Evolutionary conservation across 768 basidiomycete genomes (phyloP), one percentile per base, ranked within the genome.

Genomic region (Candolleomyces eurysporus): DNA sequence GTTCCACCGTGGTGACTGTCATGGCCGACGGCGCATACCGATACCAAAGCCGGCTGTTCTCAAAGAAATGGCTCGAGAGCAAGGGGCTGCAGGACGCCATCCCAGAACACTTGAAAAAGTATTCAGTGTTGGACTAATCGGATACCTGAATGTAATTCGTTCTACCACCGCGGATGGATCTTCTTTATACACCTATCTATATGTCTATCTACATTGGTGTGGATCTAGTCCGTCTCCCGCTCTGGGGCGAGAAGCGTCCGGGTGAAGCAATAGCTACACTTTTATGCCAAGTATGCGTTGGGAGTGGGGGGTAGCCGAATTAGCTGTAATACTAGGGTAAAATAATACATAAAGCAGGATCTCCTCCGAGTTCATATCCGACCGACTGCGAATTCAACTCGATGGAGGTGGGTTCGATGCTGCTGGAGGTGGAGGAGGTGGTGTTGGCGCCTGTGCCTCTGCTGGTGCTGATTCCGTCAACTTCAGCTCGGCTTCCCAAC

Each of bases 11-110:
- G 31, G 94, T 87, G 1, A 99, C 97, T 5, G 82, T 98, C 57
- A 76, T 99, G 43, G 93, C 91, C 72, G 97, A 99, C 70, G 97
- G 96, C 7, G 97, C 97, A 49, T 96, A 98, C 70, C 85, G 97
- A 70, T 97, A 99, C 71, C 97, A 98, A 77, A 96, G 92, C 63
- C 84, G 97, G 11, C 78, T 99, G 40, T 99, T 99, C 78, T 97
- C 95, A 16, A 91, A 91, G 72, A 84, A 86, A 66, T 99, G 97
- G 97, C 76, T 99, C 51, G 79, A 87, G 70, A 78, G 82, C 40
- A 98, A 98, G 72, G 87, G 82, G 0, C 78, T 99, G 54, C 81
- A 84, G 46, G 78, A 82, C 39, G 87, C 89, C 22, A 92, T 99
- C 68, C 96, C 97, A 1, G 79, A 84, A 51, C 82, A 91, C 64